Evolutionary conservation across 306 rosid genomes (phyloP).

Genomic region (Ormosia emarginata): DNA sequence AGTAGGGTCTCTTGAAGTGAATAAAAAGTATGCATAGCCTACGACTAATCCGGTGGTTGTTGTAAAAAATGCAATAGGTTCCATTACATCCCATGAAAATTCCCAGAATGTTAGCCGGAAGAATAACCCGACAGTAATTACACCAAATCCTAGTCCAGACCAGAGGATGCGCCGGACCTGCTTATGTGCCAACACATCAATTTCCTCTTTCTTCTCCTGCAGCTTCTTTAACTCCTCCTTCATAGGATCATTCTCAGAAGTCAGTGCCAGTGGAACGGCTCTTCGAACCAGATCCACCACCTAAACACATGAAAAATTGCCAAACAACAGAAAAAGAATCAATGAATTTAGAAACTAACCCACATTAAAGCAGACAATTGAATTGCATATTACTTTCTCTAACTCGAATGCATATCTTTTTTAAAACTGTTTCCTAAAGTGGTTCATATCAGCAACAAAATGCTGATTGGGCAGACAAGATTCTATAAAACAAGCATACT

Average conservation of each 20-base stretch:
- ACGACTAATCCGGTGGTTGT: constrained; percentile 70
- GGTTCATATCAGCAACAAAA: background rate
- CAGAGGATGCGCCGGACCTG: constrained; percentile 85
- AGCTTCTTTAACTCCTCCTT: constrained; percentile 69
- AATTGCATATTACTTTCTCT: background rate
- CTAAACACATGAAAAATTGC: constrained; percentile 36
- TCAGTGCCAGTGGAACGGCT: constrained; percentile 78
- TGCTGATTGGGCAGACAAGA: background rate
- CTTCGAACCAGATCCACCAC: constrained; percentile 74
- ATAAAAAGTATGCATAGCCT: constrained; percentile 83
- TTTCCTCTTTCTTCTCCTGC: constrained; percentile 72
- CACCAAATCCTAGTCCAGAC: constrained; percentile 54
- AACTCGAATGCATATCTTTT: background rate
- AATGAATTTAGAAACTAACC: background rate
- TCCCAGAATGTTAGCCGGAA: constrained; percentile 98
- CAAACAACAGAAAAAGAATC: constrained; percentile 7
- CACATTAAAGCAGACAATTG: background rate
- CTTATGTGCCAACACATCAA: constrained; percentile 70
- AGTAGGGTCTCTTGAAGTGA: constrained; percentile 91
- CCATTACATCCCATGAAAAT: constrained; percentile 97
- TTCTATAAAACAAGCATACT: background rate
- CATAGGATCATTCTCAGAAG: constrained; percentile 61
- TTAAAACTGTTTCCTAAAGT: background rate
- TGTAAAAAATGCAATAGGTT: constrained; percentile 82
- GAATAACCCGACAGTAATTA: constrained; percentile 63